Conservation (phyloP, 139 green algal genomes). For the Trebouxia sp. region DNA sequence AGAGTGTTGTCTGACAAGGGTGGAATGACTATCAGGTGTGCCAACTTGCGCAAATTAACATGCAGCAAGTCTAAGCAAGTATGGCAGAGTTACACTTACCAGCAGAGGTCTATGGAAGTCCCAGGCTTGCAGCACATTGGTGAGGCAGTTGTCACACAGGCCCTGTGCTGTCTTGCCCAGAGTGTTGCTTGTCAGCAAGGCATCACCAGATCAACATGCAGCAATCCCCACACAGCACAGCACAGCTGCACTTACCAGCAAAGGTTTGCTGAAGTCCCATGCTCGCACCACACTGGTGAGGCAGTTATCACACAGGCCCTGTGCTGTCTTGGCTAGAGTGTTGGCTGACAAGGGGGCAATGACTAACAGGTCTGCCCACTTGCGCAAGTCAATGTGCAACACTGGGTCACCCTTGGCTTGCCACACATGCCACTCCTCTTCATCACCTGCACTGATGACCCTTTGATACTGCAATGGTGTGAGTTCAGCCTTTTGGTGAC, state of each 20-base stretch:
- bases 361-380: constrained; percentile 90
- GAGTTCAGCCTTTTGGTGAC: not conserved
- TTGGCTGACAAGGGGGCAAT: constrained; percentile 95
- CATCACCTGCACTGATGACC: constrained; percentile 65
- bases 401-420: constrained; percentile 76
- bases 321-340: constrained; percentile 86
- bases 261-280: constrained; percentile 85
- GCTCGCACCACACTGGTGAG: constrained; percentile 89
- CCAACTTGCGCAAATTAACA: constrained; percentile 92
- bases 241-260: constrained; percentile 63
- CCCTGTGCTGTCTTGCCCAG: constrained; percentile 85
- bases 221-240: not conserved
- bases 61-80: constrained; percentile 37
- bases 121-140: constrained; percentile 78
- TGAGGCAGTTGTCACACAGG: constrained; percentile 94
- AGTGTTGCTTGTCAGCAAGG: constrained; percentile 92
- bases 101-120: not conserved
- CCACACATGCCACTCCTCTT: constrained; percentile 79
- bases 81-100: not conserved
- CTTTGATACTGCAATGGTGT: not conserved
- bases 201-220: constrained; percentile 33
- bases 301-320: constrained; percentile 91
- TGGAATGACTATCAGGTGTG: constrained; percentile 90
- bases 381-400: constrained; percentile 92
- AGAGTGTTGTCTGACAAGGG: constrained; percentile 94